phyloP scores from a whole-genome alignment of 192 early-diverging fungal genomes.

The Rhizophagus prolifer region DNA sequence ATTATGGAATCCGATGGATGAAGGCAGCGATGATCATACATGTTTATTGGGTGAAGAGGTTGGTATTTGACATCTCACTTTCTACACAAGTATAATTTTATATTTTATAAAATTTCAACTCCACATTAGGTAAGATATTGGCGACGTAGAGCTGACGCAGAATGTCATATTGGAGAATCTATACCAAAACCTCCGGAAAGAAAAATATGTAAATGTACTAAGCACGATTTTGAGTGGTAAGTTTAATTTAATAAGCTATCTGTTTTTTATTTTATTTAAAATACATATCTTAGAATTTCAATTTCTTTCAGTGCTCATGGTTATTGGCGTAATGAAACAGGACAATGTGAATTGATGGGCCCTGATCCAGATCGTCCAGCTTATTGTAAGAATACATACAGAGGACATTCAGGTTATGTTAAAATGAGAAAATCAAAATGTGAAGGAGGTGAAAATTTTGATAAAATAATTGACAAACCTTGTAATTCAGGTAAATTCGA shows the following conservation, averaged over 20 bases:
- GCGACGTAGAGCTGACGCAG: constrained; percentile 68
- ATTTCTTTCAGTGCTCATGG: constrained; percentile 56
- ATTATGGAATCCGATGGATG: constrained; percentile 71
- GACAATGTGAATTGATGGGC: constrained; percentile 65
- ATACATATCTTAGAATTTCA: background rate
- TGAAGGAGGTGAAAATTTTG: constrained; percentile 67
- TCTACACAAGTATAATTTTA: background rate
- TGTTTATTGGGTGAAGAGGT: constrained; percentile 64
- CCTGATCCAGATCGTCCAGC: constrained; percentile 75
- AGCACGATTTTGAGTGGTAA: constrained; percentile 85
- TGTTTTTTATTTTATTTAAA: background rate
- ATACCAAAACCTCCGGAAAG: constrained; percentile 51
- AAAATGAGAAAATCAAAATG: constrained; percentile 77
- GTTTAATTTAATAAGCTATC: background rate
- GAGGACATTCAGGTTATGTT: constrained; percentile 77
- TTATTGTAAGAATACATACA: constrained; percentile 67
- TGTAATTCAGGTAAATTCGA: constrained; percentile 49
- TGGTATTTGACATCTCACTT: too few species aligned
- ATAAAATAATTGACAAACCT: constrained; percentile 58
- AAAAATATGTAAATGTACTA: constrained; percentile 70
- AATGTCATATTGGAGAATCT: constrained; percentile 71
- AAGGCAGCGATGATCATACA: constrained; percentile 55
- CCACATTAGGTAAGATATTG: constrained; percentile 58
- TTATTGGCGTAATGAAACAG: constrained; percentile 70
- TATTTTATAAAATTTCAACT: background rate